phyloP scores from a whole-genome alignment of 805 yeast genomes.

The Saturnispora gosingensis region DNA sequence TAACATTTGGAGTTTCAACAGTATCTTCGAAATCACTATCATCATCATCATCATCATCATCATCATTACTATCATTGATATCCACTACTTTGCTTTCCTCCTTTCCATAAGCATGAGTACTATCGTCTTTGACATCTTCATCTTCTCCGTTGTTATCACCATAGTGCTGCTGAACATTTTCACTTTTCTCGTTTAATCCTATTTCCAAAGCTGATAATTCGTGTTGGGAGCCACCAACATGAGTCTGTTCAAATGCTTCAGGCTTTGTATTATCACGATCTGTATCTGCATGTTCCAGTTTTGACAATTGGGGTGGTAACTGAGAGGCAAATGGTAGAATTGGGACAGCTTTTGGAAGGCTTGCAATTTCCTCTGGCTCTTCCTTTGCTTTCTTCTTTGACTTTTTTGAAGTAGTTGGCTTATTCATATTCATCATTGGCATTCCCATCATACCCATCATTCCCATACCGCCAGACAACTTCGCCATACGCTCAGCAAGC shows the following conservation, averaged over 20 bases:
- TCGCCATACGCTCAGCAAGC: conserved; percentile 92
- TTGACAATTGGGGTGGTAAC: conserved; percentile 5
- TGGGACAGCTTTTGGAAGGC: conserved; percentile 36
- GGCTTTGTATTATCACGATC: conserved; percentile 5
- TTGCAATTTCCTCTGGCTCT: conserved; percentile 13
- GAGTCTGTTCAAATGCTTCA: conserved; percentile 1
- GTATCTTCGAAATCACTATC: not conserved
- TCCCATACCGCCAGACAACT: conserved; percentile 77
- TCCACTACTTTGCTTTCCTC: not conserved
- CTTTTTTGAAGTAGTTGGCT: conserved; percentile 16
- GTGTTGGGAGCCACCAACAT: conserved; percentile 15
- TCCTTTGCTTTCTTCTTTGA: conserved; percentile 21
- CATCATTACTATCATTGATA: not conserved
- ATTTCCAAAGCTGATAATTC: not conserved
- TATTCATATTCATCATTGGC: conserved; percentile 21
- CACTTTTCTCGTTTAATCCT: not conserved
- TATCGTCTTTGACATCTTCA: not conserved
- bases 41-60: not conserved
- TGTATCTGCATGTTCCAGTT: not conserved
- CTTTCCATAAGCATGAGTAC: not conserved
- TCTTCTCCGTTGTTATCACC: not conserved
- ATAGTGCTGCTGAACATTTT: not conserved
- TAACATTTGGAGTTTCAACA: not conserved
- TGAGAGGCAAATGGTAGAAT: conserved; percentile 41
- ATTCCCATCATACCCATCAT: conserved; percentile 68